Evolutionary conservation across 305 asterid genomes (phyloP), one percentile per base, ranked within the genome.

Genomic region (Petunia hybrid): DNA sequence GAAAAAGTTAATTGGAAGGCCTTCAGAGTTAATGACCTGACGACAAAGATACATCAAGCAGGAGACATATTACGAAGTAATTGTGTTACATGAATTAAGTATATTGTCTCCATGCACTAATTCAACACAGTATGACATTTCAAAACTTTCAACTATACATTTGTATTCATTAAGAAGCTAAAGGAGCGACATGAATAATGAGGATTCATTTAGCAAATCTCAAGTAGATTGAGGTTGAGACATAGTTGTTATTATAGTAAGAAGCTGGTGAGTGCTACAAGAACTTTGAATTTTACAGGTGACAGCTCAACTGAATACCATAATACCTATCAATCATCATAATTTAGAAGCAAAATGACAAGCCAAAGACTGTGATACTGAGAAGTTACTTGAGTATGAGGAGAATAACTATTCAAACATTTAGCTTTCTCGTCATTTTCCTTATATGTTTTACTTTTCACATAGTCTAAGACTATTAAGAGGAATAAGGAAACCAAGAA

Each of bases 401-500:
- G 35, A 48, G 43, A 51, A 51, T 51, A 51, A 51, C 36, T 51
- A 12, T 38, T 60, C 78, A 13, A 51, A 6, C 78, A 51, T 36
- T 22, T 51, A 51, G 36, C 46, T 73, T 51, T 73, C 48, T 51
- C 12, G 46, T 51, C 14, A 6, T 73, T 51, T 73, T 73, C 63
- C 36, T 71, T 36, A 73, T 73, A 10, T 31, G 77, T 10, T 71
- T 31, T 36, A 51, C 13, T 51, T 36, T 51, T 41, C 8, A 36
- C 4, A 4, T 73, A 66, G 6, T 40, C 2, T 43, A 73, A 48
- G 14, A 35, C 78, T 73, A 51, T 43, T 53, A 6, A 73, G 63
- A 51, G 35, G 46, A 51, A 5, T 6, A 73, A 36, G 36, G 43
- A 73, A 73, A 73, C 78, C 78, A 73, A 71, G 43, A 71, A 71